A percentile compares a stretch with the other conserved stretches of the same genome.
Evolutionary conservation across 139 green algal genomes (phyloP).

Genomic region (Coccomyxa sp.): DNA sequence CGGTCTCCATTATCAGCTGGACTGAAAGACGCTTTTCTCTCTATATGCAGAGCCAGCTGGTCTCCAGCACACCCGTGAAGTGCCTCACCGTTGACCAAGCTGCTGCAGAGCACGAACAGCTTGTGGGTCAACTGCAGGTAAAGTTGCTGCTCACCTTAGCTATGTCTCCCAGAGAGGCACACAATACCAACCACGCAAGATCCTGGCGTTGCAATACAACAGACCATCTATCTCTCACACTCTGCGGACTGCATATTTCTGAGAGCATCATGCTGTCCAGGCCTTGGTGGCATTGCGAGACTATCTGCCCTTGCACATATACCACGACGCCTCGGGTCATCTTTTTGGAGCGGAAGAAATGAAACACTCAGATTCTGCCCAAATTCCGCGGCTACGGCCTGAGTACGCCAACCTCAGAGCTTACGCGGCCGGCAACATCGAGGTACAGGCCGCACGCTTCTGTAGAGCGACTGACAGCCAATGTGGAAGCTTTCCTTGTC

Average conservation of each 20-base stretch:
- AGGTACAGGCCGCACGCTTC: neutral
- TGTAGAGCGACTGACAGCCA: neutral
- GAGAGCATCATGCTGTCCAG: neutral
- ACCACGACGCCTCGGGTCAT: neutral
- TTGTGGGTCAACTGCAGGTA: neutral
- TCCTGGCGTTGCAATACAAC: neutral
- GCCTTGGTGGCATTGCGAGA: neutral
- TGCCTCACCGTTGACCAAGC: neutral
- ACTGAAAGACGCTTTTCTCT: neutral
- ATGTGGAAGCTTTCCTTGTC: neutral
- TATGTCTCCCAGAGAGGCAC: neutral
- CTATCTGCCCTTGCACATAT: neutral
- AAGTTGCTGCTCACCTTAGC: neutral
- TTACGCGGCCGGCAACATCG: neutral
- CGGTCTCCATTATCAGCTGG: too few relatives aligned
- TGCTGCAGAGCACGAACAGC: neutral
- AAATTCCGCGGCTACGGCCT: neutral
- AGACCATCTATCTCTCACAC: neutral
- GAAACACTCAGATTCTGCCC: neutral
- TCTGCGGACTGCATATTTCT: neutral
- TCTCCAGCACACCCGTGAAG: neutral
- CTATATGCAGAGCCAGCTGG: neutral
- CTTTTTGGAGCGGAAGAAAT: neutral
- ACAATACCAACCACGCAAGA: neutral
- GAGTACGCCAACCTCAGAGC: neutral